Evolutionary conservation across 2,329 filamentous ascomycete genomes (phyloP).

Genomic region (Epicoccum sorghinum): DNA sequence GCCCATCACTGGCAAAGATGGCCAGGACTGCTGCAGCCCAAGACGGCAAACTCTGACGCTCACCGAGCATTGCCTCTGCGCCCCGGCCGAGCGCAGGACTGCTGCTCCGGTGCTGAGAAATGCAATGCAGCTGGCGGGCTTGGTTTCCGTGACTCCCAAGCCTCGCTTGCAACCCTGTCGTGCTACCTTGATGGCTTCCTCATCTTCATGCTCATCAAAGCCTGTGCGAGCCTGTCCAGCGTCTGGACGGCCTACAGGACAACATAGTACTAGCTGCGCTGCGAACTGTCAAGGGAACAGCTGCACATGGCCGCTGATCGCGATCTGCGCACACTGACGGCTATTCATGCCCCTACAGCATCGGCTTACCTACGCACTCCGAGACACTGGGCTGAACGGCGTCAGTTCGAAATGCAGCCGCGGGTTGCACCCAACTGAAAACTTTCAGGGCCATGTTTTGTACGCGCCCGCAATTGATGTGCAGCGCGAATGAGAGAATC

Average conservation of each 20-base stretch:
- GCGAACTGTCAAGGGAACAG: background rate
- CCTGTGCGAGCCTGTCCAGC: background rate
- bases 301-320: conserved; percentile 7
- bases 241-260: background rate
- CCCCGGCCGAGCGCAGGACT: conserved; percentile 12
- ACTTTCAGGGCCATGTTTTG: conserved; percentile 3
- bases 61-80: conserved; percentile 1
- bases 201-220: background rate
- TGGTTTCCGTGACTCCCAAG: conserved; percentile 1
- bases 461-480: conserved; percentile 1
- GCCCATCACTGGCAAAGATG: background rate
- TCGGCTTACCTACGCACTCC: conserved; percentile 2
- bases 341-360: too few species aligned
- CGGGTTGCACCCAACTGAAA: conserved; percentile 9
- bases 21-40: background rate
- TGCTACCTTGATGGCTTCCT: conserved; percentile 8
- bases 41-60: background rate
- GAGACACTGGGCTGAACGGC: background rate
- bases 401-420: background rate
- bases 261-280: background rate
- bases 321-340: background rate
- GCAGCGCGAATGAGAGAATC: conserved; percentile 2
- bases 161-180: conserved; percentile 14
- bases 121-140: conserved; percentile 8
- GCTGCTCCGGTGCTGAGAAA: conserved; percentile 10